Conservation (phyloP, 176 grass and related monocot species). For the Ensete ventricosum region DNA sequence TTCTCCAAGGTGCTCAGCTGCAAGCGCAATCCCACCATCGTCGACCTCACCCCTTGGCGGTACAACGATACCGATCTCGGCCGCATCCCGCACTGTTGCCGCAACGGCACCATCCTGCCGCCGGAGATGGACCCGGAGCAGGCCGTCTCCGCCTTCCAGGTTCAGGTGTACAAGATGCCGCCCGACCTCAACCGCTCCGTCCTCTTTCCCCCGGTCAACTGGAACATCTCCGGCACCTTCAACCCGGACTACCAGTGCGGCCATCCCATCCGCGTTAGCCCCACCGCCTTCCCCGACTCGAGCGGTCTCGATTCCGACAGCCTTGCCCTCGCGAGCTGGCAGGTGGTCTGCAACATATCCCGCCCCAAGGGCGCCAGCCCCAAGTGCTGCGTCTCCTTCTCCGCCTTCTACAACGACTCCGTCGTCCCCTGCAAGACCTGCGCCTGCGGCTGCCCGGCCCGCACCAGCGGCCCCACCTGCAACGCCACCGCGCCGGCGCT, state of each 20-base stretch:
- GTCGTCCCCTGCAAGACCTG: constrained; percentile 86
- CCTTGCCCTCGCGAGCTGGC: constrained; percentile 51
- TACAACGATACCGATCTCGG: constrained; percentile 10
- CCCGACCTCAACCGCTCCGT: constrained; percentile 67
- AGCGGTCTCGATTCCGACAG: constrained; percentile 70
- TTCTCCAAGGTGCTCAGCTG: constrained; percentile 92
- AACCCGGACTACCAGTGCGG: constrained; percentile 72
- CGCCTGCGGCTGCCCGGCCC: constrained; percentile 59
- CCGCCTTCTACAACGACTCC: constrained; percentile 79
- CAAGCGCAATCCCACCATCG: constrained; percentile 7
- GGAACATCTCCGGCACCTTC: constrained; percentile 55
- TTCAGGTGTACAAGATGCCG: constrained; percentile 95
- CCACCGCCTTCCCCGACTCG: constrained; percentile 59
- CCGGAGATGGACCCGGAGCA: constrained; percentile 70
- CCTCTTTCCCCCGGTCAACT: constrained; percentile 56
- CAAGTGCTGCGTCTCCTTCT: constrained; percentile 94
- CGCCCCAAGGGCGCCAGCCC: constrained; percentile 37
- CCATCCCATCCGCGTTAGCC: constrained; percentile 45
- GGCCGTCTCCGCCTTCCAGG: constrained; percentile 81
- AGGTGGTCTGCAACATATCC: constrained; percentile 84
- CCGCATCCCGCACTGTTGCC: constrained; percentile 37
- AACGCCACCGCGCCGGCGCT: constrained; percentile 57
- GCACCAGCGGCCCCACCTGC: constrained; percentile 43
- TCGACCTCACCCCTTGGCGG: background rate
- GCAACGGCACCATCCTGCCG: constrained; percentile 88